Evolutionary conservation across 2,329 filamentous ascomycete species (phyloP).

Genomic region (Sarocladium brachiariae): DNA sequence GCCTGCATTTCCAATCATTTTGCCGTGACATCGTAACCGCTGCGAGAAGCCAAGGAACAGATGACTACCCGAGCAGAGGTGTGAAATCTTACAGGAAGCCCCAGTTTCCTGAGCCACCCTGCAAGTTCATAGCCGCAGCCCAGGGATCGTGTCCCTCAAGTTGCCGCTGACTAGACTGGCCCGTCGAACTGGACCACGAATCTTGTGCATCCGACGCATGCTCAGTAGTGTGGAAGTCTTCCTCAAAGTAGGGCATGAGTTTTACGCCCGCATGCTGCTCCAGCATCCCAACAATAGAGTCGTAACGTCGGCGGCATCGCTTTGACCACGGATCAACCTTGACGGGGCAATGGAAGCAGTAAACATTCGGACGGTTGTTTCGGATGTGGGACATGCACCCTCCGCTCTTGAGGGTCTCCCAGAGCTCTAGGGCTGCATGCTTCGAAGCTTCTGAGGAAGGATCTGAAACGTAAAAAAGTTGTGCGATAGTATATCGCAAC

Average conservation of each 20-base stretch:
- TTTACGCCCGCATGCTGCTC: slow-evolving; percentile 31
- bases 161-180: slow-evolving; percentile 6
- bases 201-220: slow-evolving; percentile 30
- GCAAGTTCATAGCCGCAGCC: slow-evolving; percentile 26
- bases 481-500: slow-evolving; percentile 34
- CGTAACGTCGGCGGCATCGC: slow-evolving; percentile 35
- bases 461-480: slow-evolving; percentile 29
- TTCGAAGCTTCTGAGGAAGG: slow-evolving; percentile 28
- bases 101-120: slow-evolving; percentile 22
- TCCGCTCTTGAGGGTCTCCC: slow-evolving; percentile 28
- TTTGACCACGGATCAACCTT: slow-evolving; percentile 38
- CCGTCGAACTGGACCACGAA: slow-evolving; percentile 25
- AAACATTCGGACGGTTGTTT: slow-evolving; percentile 30
- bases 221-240: slow-evolving; percentile 34
- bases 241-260: slow-evolving; percentile 35
- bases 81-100: slow-evolving; percentile 23
- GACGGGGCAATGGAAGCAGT: slow-evolving; percentile 36
- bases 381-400: slow-evolving; percentile 29
- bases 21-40: too few species aligned
- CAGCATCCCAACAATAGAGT: slow-evolving; percentile 29
- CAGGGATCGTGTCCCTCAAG: slow-evolving; percentile 23
- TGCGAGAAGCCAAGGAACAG: too few species aligned
- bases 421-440: slow-evolving; percentile 30
- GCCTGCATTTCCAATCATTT: background rate
- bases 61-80: too few species aligned